Percentiles rank a stretch among this genome's conserved stretches.
Conservation (phyloP, 192 early-diverging fungal genomes). For the Fimicolochytrium jonesii region DNA sequence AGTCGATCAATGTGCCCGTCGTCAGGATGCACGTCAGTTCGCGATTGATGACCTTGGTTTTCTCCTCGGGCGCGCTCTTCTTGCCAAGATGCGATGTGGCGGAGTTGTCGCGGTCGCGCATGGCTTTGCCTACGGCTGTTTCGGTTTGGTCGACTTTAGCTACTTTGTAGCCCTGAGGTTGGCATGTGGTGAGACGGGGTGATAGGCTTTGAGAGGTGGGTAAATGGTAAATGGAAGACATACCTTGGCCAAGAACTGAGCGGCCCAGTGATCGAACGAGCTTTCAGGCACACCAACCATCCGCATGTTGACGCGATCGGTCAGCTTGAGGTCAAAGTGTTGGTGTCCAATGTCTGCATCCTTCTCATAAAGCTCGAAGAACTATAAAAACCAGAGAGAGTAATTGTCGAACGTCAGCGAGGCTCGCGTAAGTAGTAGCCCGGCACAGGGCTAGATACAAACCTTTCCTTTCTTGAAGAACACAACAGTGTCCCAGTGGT, state of each 20-base stretch:
- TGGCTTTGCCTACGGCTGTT: conserved; percentile 85
- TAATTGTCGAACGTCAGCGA: not conserved
- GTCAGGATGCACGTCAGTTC: conserved; percentile 86
- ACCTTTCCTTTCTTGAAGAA: conserved; percentile 99
- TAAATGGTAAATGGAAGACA: conserved; percentile 1
- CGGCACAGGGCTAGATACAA: conserved; percentile 53
- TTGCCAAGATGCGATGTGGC: conserved; percentile 5
- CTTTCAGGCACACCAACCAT: conserved; percentile 98
- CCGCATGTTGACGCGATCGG: conserved; percentile 96
- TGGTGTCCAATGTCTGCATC: conserved; percentile 96
- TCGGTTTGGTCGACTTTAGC: conserved; percentile 98
- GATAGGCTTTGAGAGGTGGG: not conserved
- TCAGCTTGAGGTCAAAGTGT: conserved; percentile 93
- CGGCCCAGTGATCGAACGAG: conserved; percentile 86
- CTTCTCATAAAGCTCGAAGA: conserved; percentile 91
- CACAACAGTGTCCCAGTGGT: conserved; percentile 91
- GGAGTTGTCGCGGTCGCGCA: conserved; percentile 65
- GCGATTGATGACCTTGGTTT: conserved; percentile 78
- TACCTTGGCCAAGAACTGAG: conserved; percentile 24
- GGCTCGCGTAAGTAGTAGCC: not conserved
- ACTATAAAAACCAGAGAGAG: conserved; percentile 7
- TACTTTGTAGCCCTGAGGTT: conserved; percentile 81
- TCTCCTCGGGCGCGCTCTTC: too few relatives aligned
- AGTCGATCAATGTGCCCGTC: conserved; percentile 86
- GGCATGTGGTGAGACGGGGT: not conserved